phyloP scores from a whole-genome alignment of 176 grass and related monocot species.

The Carex cristatella region DNA sequence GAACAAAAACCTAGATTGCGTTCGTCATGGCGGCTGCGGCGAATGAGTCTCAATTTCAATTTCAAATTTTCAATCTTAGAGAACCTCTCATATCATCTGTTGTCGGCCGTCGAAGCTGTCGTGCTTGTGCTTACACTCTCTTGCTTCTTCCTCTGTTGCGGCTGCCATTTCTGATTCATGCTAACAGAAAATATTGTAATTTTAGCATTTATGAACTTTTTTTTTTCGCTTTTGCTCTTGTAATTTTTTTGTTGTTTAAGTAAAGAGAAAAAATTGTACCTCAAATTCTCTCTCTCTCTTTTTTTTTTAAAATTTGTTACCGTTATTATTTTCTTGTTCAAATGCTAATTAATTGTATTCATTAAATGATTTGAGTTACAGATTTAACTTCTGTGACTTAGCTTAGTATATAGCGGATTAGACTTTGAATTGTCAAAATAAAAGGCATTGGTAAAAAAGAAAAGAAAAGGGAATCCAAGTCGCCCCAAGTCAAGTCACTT shows the following conservation, averaged over 20 bases:
- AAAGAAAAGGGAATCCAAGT: neutral
- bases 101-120: slow-evolving; percentile 80
- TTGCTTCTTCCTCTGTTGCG: slow-evolving; percentile 93
- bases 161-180: slow-evolving; percentile 43
- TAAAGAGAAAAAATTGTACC: neutral
- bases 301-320: neutral
- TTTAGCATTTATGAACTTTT: neutral
- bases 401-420: no score
- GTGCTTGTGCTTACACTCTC: slow-evolving; percentile 69
- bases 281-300: neutral
- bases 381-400: neutral
- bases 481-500: neutral
- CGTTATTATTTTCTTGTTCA: slow-evolving; percentile 16
- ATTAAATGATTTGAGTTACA: neutral
- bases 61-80: slow-evolving; percentile 40
- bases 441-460: no score
- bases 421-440: no score
- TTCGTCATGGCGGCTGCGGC: neutral
- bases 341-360: neutral
- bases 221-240: neutral
- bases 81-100: slow-evolving; percentile 46
- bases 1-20: neutral
- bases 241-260: neutral
- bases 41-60: neutral
- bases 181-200: neutral